Evolutionary conservation across 345 rosid genomes (phyloP), one percentile per base, ranked within the genome.

Genomic region (Hibiscus trionum): DNA sequence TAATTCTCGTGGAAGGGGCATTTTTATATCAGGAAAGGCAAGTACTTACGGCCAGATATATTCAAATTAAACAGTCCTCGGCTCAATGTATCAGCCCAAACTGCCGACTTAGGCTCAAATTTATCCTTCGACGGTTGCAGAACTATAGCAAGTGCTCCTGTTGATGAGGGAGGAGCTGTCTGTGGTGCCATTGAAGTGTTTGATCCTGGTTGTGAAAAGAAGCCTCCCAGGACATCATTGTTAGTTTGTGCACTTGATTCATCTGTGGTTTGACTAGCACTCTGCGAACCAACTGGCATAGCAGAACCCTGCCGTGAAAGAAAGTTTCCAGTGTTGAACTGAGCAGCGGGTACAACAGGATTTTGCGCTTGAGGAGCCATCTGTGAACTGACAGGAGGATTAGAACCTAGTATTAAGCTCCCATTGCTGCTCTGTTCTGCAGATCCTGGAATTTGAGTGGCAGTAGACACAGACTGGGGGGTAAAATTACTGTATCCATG

Each of bases 21-120:
- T 17, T 42, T 12, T 53, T 24, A 6, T 9, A 4, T 11, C 60
- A 27, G 21, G 39, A 27, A 66, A 65, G 1, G 19, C 33, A 68
- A 73, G 80, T 29, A 78, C 97, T 90, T 80, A 93, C 98, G 77
- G 81, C 98, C 98, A 72, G 97, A 93, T 70, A 93, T 93, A 77
- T 93, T 93, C 76, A 93, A 86, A 83, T 93, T 86, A 50, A 93
- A 91, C 5, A 93, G 91, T 59, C 98, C 98, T 70, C 93, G 84
- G 81, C 89, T 93, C 75, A 93, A 84, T 31, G 98, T 93, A 73
- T 91, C 98, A 16, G 94, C 85, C 98, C 98, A 93, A 75, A 93
- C 87, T 33, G 96, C 78, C 44, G 98, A 93, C 80, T 91, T 93
- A n/a, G 93, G 88, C 83, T 93, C 96, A 70, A 93, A 93, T 78